These are phyloP conservation scores for Backusella westeae DNA, from an alignment of 192 early-diverging fungal genomes.

Conservation along the genomic window DNA sequence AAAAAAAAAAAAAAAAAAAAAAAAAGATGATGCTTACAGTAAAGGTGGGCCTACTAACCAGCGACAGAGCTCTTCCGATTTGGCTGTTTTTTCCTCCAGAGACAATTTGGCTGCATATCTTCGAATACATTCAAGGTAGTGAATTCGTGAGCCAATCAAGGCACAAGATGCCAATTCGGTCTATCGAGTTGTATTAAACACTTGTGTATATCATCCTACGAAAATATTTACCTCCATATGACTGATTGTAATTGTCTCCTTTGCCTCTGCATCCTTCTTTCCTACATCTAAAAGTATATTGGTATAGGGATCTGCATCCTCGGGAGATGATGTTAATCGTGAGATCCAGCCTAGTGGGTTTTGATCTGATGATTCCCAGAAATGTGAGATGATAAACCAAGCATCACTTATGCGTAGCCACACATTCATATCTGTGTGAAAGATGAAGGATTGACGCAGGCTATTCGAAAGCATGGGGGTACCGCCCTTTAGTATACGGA, in stretches of 20 bases:
- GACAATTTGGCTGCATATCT: slow-evolving; percentile 65
- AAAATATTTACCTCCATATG: slow-evolving; percentile 43
- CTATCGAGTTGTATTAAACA: slow-evolving; percentile 23
- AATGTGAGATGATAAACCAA: slow-evolving; percentile 49
- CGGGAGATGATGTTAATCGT: slow-evolving; percentile 16
- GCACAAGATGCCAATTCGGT: slow-evolving; percentile 50
- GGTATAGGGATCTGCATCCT: neutral
- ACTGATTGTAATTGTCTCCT: slow-evolving; percentile 37
- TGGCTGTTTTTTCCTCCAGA: slow-evolving; percentile 54
- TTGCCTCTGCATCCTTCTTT: slow-evolving; percentile 5
- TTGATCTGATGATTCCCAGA: slow-evolving; percentile 32
- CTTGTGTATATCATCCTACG: too few relatives aligned
- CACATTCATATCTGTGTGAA: slow-evolving; percentile 58
- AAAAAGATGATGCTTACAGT: slow-evolving; percentile 31
- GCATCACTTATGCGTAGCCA: slow-evolving; percentile 70
- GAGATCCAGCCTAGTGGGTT: slow-evolving; percentile 28
- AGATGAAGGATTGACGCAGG: slow-evolving; percentile 60
- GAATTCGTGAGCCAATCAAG: slow-evolving; percentile 49
- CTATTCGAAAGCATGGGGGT: slow-evolving; percentile 51
- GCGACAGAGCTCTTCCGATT: slow-evolving; percentile 68
- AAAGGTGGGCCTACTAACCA: slow-evolving; percentile 58
- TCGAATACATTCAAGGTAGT: slow-evolving; percentile 59
- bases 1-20: neutral
- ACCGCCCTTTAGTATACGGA: slow-evolving; percentile 58
- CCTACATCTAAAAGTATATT: neutral